phyloP scores from a whole-genome alignment of 345 rosid genomes.

The Geranium brycei region DNA sequence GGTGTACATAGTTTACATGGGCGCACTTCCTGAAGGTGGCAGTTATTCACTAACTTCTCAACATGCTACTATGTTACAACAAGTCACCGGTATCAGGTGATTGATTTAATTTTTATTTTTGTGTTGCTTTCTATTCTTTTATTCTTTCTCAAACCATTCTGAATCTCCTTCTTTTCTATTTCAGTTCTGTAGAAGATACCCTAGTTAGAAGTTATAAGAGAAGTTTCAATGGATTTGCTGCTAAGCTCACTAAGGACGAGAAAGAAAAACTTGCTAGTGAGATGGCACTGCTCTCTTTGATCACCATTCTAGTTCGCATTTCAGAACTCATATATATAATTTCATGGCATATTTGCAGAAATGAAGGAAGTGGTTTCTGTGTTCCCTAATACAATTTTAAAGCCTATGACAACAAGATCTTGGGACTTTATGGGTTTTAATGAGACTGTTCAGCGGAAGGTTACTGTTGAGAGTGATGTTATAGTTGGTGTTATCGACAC shows the following conservation, averaged over 20 bases:
- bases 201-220: slow-evolving; percentile 38
- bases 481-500: slow-evolving; percentile 16
- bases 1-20: not conserved
- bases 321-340: too few relatives aligned
- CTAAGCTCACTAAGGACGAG: slow-evolving; percentile 31
- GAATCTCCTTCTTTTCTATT: slow-evolving; percentile 5
- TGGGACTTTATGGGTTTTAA: slow-evolving; percentile 47
- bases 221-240: slow-evolving; percentile 57
- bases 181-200: slow-evolving; percentile 17
- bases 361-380: slow-evolving; percentile 33
- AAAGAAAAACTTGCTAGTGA: slow-evolving; percentile 27
- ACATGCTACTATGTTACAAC: not conserved
- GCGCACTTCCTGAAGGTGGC: not conserved
- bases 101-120: too few relatives aligned
- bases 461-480: slow-evolving; percentile 3
- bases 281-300: slow-evolving; percentile 1
- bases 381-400: slow-evolving; percentile 22
- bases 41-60: not conserved
- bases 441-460: slow-evolving; percentile 3
- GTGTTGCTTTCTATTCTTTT: too few relatives aligned
- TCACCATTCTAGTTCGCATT: too few relatives aligned
- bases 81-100: not conserved
- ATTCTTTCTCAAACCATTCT: too few relatives aligned
- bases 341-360: slow-evolving; percentile 8
- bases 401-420: slow-evolving; percentile 37